Base-by-base conservation (phyloP, 2,329 filamentous ascomycete species). In the Sporothrix pallida region DNA sequence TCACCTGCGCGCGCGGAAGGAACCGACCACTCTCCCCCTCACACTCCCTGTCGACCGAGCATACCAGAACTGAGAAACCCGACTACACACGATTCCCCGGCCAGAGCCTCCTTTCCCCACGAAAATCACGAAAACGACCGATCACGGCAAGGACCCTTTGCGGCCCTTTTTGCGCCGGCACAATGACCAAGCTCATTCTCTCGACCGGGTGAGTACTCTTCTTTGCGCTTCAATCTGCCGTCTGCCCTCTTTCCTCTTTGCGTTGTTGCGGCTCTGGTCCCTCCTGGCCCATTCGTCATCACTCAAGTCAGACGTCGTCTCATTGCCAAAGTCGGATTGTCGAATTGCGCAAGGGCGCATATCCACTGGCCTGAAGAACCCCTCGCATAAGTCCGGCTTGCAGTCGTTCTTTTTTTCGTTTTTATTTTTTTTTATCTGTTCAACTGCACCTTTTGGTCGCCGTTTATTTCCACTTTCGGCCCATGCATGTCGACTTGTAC, bases 151-250 rank as follows among this genome's bases (percentile, higher is more conserved):
- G 31, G 67, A 67, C 60, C 68, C 31, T 62, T 31, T 20, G 71
- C 54, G 58, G 23, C 67, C 67, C 48, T 52, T 42, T 42, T 15
- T 37, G 60, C 31, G n/a, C 9, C 42, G 69, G 9, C 69, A 62
- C 70, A n/a, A 74, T 74, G 73, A 74, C 73, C 52, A 72, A 56
- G 31, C 20, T 74, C 46, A 72, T 74, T 70, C 70, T 74, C 26
- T 74, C 73, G 20, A 74, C 73, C 4, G 70, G 73, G 73, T 74
- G 48, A 42, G 73, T 69, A 37, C 60, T 15, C 20, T 52, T 2
- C n/a, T n/a, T 2, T 17, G 23, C 44, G 3, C 44, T 50, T 5
- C 17, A 12, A 23, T n/a, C 37, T 37, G 31, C 31, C 5, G 31
- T 37, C 3, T 56, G 20, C 17, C 23, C 10, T 20, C 12, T 23